Percentiles rank a stretch among this genome's conserved stretches.
phyloP scores from a whole-genome alignment of 208 protist species.

The Acanthamoeba castellanii region DNA sequence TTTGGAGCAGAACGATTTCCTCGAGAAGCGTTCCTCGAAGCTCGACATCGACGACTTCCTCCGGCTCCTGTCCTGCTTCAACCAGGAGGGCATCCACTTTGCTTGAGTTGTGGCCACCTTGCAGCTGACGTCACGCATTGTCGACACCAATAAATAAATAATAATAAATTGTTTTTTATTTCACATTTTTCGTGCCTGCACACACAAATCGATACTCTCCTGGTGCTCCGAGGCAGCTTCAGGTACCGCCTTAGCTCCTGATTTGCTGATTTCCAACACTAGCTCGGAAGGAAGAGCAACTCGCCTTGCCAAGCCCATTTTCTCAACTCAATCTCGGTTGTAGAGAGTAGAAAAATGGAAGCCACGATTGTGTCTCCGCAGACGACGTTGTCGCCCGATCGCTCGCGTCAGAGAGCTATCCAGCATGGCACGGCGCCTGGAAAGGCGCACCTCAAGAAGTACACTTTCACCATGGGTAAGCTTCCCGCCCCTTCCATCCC shows the following conservation, averaged over 20 bases:
- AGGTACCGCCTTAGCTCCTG: no score
- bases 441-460: conserved; percentile 1
- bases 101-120: not conserved
- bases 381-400: not conserved
- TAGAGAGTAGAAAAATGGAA: not conserved
- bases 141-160: no score
- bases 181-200: no score
- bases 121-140: no score
- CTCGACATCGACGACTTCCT: conserved; percentile 92
- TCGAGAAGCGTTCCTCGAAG: conserved; percentile 87
- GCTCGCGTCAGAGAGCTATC: not conserved
- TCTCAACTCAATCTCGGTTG: no score
- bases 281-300: no score
- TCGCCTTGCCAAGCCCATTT: no score
- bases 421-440: not conserved
- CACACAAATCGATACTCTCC: no score
- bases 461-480: conserved; percentile 18
- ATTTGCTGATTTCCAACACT: no score
- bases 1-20: conserved; percentile 81
- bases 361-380: conserved; percentile 1
- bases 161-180: no score
- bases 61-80: conserved; percentile 23
- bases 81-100: conserved; percentile 55
- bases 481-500: not conserved
- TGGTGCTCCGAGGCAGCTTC: no score